Evolutionary conservation across 2,329 filamentous ascomycete genomes (phyloP).

Genomic region (Epichloe sp.): DNA sequence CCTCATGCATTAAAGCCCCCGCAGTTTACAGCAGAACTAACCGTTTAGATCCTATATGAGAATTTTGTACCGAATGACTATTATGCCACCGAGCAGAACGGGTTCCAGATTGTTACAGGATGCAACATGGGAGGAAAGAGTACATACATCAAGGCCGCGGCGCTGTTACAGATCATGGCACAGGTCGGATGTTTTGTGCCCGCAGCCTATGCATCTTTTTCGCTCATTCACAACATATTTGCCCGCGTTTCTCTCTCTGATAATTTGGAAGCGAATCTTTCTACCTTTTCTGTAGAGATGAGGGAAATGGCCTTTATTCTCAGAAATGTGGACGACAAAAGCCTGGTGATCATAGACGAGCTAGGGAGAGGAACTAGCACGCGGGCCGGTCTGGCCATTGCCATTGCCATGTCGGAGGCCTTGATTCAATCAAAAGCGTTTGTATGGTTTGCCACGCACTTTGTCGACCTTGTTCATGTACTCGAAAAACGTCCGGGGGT

Average conservation of each 20-base stretch:
- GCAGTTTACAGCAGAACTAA: constrained; percentile 5
- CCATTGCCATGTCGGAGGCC: constrained; percentile 79
- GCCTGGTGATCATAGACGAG: constrained; percentile 80
- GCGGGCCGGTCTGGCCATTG: constrained; percentile 76
- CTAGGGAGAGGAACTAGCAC: constrained; percentile 84
- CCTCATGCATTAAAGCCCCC: neutral
- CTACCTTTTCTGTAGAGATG: constrained; percentile 92
- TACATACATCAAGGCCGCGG: constrained; percentile 80
- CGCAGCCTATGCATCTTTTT: constrained; percentile 68
- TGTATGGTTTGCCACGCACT: constrained; percentile 93
- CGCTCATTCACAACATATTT: constrained; percentile 73
- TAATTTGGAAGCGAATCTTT: constrained; percentile 78
- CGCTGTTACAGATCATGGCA: constrained; percentile 81
- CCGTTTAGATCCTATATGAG: constrained; percentile 40
- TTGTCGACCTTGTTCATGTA: constrained; percentile 66
- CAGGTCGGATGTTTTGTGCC: constrained; percentile 89
- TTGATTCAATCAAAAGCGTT: constrained; percentile 65
- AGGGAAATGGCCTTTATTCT: constrained; percentile 89
- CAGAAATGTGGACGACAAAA: constrained; percentile 62
- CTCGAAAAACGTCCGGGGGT: constrained; percentile 66
- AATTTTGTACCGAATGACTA: constrained; percentile 82
- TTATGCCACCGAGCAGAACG: constrained; percentile 64
- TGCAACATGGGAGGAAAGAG: constrained; percentile 98
- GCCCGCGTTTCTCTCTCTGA: constrained; percentile 80
- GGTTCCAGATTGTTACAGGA: constrained; percentile 88